A percentile compares a stretch with the other conserved stretches of the same genome.
Conservation (phyloP, 345 rosid species). For the Raphanus sativus region DNA sequence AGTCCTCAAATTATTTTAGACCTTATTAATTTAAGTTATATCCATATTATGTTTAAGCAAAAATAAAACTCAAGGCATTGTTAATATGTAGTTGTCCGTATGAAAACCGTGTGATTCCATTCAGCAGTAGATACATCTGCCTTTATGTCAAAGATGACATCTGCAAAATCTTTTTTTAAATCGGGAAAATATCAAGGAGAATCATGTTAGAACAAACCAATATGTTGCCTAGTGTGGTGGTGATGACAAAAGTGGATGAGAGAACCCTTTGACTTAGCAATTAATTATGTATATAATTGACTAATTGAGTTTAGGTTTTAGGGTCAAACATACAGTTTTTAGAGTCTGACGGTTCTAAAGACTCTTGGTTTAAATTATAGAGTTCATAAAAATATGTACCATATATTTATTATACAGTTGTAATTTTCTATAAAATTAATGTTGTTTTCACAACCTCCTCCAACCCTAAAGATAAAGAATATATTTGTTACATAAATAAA, state of each 20-base stretch:
- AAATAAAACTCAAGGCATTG: neutral
- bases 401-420: neutral
- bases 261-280: constrained; percentile 12
- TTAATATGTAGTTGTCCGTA: neutral
- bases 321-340: neutral
- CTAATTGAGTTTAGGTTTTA: neutral
- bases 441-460: neutral
- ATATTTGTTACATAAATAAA: too few species aligned
- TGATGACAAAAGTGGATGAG: constrained; percentile 36
- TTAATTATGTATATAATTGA: neutral
- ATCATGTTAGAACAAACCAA: constrained; percentile 24
- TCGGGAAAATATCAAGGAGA: constrained; percentile 31
- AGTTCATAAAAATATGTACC: neutral
- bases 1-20: neutral
- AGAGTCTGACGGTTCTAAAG: neutral
- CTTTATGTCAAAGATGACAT: constrained; percentile 30
- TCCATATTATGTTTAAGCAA: neutral
- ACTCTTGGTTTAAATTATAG: neutral
- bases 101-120: constrained; percentile 24
- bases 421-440: neutral
- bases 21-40: neutral
- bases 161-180: constrained; percentile 20
- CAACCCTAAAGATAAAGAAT: neutral
- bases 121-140: constrained; percentile 1
- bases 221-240: constrained; percentile 22